phyloP scores from a whole-genome alignment of 2,329 filamentous ascomycete species.

The Xylariaceae sp. region DNA sequence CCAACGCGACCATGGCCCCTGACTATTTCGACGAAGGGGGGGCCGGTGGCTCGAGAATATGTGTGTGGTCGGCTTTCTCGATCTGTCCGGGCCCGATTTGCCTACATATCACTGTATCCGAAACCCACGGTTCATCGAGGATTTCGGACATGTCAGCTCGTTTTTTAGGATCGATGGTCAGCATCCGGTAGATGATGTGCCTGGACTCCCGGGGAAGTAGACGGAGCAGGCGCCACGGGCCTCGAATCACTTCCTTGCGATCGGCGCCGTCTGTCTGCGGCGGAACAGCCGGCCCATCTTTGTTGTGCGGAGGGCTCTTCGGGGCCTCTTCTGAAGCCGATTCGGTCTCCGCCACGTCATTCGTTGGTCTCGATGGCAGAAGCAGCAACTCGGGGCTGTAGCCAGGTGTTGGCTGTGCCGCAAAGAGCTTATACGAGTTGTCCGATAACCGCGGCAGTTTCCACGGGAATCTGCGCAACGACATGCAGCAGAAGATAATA shows the following conservation, averaged over 20 bases:
- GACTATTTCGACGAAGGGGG: slow-evolving; percentile 34
- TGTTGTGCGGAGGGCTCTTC: slow-evolving; percentile 25
- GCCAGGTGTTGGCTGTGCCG: slow-evolving; percentile 74
- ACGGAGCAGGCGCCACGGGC: slow-evolving; percentile 83
- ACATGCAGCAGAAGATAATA: slow-evolving; percentile 99
- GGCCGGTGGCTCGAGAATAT: slow-evolving; percentile 72
- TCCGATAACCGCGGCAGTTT: slow-evolving; percentile 88
- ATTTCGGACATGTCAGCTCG: slow-evolving; percentile 84
- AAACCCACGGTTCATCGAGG: slow-evolving; percentile 84
- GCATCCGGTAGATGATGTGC: slow-evolving; percentile 86
- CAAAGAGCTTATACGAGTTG: slow-evolving; percentile 92
- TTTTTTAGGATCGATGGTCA: slow-evolving; percentile 78
- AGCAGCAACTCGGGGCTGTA: slow-evolving; percentile 53
- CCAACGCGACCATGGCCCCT: background rate
- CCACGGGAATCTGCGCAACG: slow-evolving; percentile 89
- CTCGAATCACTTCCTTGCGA: slow-evolving; percentile 76
- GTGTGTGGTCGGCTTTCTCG: slow-evolving; percentile 69
- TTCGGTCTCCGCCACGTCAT: slow-evolving; percentile 40
- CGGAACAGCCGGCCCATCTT: slow-evolving; percentile 21
- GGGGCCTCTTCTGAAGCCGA: slow-evolving; percentile 34
- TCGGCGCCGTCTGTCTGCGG: slow-evolving; percentile 36
- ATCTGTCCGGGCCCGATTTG: slow-evolving; percentile 68
- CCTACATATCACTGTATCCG: slow-evolving; percentile 73
- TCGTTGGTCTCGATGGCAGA: slow-evolving; percentile 40
- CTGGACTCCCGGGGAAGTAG: slow-evolving; percentile 83